Conservation (phyloP, 345 rosid species). For the Citrus mangshanensis region DNA sequence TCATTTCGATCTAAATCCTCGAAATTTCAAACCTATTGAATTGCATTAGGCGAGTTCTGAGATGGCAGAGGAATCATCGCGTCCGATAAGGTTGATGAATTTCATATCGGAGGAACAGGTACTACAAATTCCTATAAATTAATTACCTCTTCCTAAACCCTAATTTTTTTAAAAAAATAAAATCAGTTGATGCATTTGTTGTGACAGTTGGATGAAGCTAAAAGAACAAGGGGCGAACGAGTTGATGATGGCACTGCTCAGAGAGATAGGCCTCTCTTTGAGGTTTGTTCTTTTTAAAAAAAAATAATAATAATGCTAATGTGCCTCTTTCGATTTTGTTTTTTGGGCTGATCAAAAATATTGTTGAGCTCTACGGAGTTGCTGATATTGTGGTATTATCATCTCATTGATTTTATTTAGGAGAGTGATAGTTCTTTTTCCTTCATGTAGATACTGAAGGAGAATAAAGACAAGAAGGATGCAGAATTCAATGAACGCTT, state of each 20-base stretch:
- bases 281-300: conserved; percentile 34
- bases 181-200: conserved; percentile 2
- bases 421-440: not conserved
- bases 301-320: not conserved
- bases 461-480: conserved; percentile 91
- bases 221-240: conserved; percentile 84
- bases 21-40: not conserved
- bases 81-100: conserved; percentile 70
- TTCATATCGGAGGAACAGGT: conserved; percentile 95
- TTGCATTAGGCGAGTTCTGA: not conserved
- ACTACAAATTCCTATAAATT: not conserved
- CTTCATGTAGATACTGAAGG: conserved; percentile 69
- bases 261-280: conserved; percentile 83
- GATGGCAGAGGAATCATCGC: conserved; percentile 68
- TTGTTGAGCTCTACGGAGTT: not conserved
- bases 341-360: no score
- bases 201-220: conserved; percentile 73
- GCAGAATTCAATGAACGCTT: conserved; percentile 96
- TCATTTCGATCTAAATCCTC: not conserved
- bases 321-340: not conserved
- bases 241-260: conserved; percentile 95
- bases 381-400: not conserved
- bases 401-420: not conserved
- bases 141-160: not conserved
- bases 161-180: no score